phyloP scores from a whole-genome alignment of 176 grass and related monocot species.

The Oryza glaberrima region DNA sequence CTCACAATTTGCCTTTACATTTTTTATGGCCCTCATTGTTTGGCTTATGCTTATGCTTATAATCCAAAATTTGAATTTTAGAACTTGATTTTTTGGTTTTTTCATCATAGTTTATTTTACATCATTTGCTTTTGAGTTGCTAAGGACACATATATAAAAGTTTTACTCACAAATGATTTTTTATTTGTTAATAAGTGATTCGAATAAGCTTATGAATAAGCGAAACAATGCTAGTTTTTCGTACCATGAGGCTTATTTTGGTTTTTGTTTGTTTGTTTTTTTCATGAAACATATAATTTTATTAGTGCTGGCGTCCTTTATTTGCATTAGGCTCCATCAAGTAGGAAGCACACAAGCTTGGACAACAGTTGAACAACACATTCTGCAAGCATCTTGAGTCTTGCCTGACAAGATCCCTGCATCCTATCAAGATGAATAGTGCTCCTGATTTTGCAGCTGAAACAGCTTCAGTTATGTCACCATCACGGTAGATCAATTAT shows the following conservation, averaged over 20 bases:
- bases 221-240: background rate
- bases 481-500: too few relatives aligned
- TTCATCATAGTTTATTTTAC: too few relatives aligned
- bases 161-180: too few relatives aligned
- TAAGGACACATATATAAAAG: too few relatives aligned
- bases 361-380: background rate
- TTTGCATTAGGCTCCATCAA: background rate
- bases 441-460: conserved; percentile 1
- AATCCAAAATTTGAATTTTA: too few relatives aligned
- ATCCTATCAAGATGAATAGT: conserved; percentile 6
- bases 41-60: too few relatives aligned
- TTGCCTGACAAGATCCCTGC: background rate
- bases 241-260: background rate
- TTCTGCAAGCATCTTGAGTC: background rate
- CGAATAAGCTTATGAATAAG: too few relatives aligned
- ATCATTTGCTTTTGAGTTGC: too few relatives aligned
- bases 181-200: too few relatives aligned
- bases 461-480: background rate
- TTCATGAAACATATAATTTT: background rate
- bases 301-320: background rate
- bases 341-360: background rate
- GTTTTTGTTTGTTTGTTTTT: background rate
- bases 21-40: background rate
- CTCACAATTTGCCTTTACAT: background rate
- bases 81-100: too few relatives aligned